Percentiles rank a stretch among this genome's conserved stretches.
Evolutionary conservation across 2,329 filamentous ascomycete genomes (phyloP).

Genomic region (Penicillium sp.): DNA sequence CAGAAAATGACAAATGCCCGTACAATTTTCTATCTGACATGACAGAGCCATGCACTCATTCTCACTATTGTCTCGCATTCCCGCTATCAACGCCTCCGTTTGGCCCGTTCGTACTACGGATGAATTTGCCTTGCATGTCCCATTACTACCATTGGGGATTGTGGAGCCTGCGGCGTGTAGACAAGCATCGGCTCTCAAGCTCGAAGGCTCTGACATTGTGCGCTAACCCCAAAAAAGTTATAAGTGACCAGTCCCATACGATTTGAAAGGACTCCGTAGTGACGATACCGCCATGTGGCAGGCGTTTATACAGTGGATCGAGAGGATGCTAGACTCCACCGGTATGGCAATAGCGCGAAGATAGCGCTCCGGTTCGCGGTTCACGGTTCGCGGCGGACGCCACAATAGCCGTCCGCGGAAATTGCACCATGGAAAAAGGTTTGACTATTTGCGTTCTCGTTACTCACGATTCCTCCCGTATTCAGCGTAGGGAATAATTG

Average conservation of each 20-base stretch:
- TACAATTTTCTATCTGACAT: neutral
- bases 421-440: neutral
- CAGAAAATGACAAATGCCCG: neutral
- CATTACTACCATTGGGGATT: neutral
- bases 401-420: neutral
- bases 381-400: neutral
- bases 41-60: neutral
- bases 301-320: neutral
- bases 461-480: neutral
- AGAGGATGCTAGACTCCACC: constrained; percentile 3
- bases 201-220: neutral
- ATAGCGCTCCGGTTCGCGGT: constrained; percentile 4
- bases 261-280: neutral
- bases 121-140: neutral
- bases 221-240: neutral
- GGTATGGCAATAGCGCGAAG: constrained; percentile 9
- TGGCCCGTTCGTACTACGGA: neutral
- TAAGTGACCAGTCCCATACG: neutral
- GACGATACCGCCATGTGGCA: neutral
- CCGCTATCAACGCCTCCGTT: neutral
- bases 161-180: neutral
- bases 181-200: neutral
- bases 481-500: neutral
- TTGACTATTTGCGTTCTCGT: neutral
- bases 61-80: neutral